These are phyloP conservation scores for Maudiozyma humilis DNA, from an alignment of 1,139 yeast genomes.

Conservation along the genomic window DNA sequence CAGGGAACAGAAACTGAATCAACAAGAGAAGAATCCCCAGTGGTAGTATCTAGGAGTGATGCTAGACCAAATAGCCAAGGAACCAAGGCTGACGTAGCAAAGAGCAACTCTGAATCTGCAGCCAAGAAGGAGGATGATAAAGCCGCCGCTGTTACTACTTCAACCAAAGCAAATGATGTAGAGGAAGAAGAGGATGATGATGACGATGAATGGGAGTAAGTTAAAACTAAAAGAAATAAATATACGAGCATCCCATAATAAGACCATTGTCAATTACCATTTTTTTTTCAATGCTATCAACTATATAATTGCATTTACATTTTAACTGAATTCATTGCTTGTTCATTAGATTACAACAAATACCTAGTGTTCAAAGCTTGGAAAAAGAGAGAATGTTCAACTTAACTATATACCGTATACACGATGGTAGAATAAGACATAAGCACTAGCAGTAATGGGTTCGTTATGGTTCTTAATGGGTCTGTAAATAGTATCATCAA, in stretches of 20 bases:
- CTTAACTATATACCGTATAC: conserved; percentile 18
- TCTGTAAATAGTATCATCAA: conserved; percentile 30
- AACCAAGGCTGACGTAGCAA: conserved; percentile 3
- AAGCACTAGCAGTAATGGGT: conserved; percentile 46
- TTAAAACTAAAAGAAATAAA: too few relatives aligned
- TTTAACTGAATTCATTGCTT: too few relatives aligned
- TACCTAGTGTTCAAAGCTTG: too few relatives aligned
- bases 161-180: conserved; percentile 1
- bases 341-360: too few relatives aligned
- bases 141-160: conserved; percentile 9
- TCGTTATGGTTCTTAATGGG: conserved; percentile 24
- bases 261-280: too few relatives aligned
- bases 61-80: conserved; percentile 2
- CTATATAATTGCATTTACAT: too few relatives aligned
- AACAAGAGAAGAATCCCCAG: conserved; percentile 12
- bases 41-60: conserved; percentile 14
- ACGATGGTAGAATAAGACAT: conserved; percentile 57
- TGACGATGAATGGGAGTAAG: conserved; percentile 57
- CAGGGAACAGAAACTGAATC: background rate
- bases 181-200: conserved; percentile 32
- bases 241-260: too few relatives aligned
- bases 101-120: background rate
- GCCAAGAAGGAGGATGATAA: conserved; percentile 18
- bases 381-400: too few relatives aligned
- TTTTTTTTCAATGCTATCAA: too few relatives aligned